Conservation (phyloP, 179 eudicot genomes). For the Vitellaria paradoxa region DNA sequence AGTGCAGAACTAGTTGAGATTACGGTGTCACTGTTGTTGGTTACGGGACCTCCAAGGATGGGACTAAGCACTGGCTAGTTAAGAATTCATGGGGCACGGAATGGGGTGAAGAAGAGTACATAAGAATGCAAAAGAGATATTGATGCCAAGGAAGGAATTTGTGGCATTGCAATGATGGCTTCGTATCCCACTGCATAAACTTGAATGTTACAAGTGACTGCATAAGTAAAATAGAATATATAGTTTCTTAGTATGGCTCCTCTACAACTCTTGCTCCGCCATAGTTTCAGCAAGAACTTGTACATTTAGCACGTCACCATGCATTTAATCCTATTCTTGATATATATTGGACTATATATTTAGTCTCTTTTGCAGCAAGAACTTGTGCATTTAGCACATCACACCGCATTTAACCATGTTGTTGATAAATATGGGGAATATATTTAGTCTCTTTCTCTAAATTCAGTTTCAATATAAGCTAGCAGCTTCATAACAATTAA, state of each 20-base stretch:
- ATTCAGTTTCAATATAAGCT: too few relatives aligned
- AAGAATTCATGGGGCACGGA: slow-evolving; percentile 25
- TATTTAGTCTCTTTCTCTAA: neutral
- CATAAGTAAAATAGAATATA: neutral
- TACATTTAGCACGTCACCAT: too few relatives aligned
- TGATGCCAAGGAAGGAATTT: slow-evolving; percentile 16
- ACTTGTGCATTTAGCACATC: neutral
- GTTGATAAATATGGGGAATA: neutral
- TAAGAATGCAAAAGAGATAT: neutral
- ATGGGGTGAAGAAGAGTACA: slow-evolving; percentile 26
- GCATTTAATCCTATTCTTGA: too few relatives aligned
- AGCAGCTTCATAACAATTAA: too few relatives aligned
- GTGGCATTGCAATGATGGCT: slow-evolving; percentile 23
- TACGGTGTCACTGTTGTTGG: slow-evolving; percentile 21
- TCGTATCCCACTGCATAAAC: slow-evolving; percentile 22
- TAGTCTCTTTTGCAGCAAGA: neutral
- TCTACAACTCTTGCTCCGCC: neutral
- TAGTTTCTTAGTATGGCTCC: neutral
- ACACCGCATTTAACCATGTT: neutral
- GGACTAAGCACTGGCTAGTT: slow-evolving; percentile 19
- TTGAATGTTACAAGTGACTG: neutral
- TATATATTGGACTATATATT: too few relatives aligned
- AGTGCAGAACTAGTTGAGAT: slow-evolving; percentile 5
- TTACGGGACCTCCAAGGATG: slow-evolving; percentile 10
- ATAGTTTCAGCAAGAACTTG: too few relatives aligned